phyloP scores from a whole-genome alignment of 352 stramenopile genomes.

The Globisporangium nunn region DNA sequence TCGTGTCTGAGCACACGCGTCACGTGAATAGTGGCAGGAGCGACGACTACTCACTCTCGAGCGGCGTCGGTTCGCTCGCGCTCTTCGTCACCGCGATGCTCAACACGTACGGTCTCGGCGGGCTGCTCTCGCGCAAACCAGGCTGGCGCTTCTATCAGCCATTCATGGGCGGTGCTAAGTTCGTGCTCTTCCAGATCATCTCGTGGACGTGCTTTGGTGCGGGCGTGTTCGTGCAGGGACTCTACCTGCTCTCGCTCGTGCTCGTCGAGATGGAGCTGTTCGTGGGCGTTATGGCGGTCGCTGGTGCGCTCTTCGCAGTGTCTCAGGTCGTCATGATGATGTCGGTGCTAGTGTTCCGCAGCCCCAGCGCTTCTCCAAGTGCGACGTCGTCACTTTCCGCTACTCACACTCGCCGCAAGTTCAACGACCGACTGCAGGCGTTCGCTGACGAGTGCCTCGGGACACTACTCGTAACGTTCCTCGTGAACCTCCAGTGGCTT shows the following conservation, averaged over 20 bases:
- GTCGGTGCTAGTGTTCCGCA: slow-evolving; percentile 61
- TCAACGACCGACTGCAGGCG: slow-evolving; percentile 27
- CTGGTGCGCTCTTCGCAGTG: slow-evolving; percentile 50
- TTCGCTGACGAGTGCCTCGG: slow-evolving; percentile 54
- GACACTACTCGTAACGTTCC: slow-evolving; percentile 32
- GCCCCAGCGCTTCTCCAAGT: slow-evolving; percentile 5
- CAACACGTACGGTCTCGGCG: slow-evolving; percentile 80
- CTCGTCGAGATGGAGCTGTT: slow-evolving; percentile 78
- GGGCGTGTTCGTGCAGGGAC: slow-evolving; percentile 54
- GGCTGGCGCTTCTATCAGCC: slow-evolving; percentile 83
- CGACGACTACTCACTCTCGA: slow-evolving; percentile 42
- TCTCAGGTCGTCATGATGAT: slow-evolving; percentile 81
- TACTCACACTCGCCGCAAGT: not conserved
- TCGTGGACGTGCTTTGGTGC: slow-evolving; percentile 76
- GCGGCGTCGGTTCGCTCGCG: slow-evolving; percentile 49
- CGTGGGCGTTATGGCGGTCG: slow-evolving; percentile 61
- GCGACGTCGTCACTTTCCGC: not conserved
- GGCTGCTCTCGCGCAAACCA: slow-evolving; percentile 59
- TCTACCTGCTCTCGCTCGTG: slow-evolving; percentile 75
- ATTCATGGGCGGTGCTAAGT: slow-evolving; percentile 66
- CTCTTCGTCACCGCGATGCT: slow-evolving; percentile 72
- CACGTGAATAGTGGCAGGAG: slow-evolving; percentile 13
- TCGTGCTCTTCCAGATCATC: slow-evolving; percentile 69
- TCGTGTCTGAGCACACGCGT: slow-evolving; percentile 55
- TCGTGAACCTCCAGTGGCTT: slow-evolving; percentile 68